Percentiles rank a stretch among this genome's conserved stretches.
Conservation (phyloP, 768 basidiomycete species). For the Lactifluus piperatus region DNA sequence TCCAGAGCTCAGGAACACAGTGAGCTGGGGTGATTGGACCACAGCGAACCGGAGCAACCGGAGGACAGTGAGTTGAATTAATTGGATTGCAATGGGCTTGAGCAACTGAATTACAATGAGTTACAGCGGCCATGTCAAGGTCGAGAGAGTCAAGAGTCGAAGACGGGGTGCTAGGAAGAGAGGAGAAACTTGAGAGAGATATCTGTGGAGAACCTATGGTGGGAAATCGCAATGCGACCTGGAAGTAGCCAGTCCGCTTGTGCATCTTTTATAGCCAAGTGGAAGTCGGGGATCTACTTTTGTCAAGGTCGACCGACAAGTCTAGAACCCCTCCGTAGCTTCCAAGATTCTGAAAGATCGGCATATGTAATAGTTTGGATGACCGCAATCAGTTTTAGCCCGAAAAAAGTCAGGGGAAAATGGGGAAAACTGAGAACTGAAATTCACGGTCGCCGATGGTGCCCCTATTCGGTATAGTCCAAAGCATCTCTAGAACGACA, state of each 20-base stretch:
- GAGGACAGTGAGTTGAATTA: not conserved
- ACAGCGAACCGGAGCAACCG: not conserved
- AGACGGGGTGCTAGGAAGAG: not conserved
- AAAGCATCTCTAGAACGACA: not conserved
- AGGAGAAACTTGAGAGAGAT: not conserved
- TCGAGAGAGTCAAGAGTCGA: not conserved
- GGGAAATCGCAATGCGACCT: not conserved
- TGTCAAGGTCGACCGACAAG: not conserved
- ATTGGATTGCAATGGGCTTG: not conserved
- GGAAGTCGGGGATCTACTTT: not conserved
- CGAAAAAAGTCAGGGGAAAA: not conserved
- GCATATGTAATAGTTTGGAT: not conserved
- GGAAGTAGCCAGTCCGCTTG: not conserved
- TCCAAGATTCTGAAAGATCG: not conserved
- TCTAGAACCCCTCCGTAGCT: not conserved
- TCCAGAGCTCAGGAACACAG: slow-evolving; percentile 33
- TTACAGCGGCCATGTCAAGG: not conserved
- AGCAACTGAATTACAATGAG: not conserved
- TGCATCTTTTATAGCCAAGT: not conserved
- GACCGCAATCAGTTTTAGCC: not conserved
- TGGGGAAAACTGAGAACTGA: not conserved
- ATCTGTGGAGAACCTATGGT: not conserved
- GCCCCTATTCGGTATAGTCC: not conserved
- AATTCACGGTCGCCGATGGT: not conserved
- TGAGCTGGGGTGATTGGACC: slow-evolving; percentile 1